Percentiles rank a stretch among this genome's conserved stretches.
Evolutionary conservation across 495 filamentous ascomycete species (phyloP).

Genomic region (Penicillium mononematosum): DNA sequence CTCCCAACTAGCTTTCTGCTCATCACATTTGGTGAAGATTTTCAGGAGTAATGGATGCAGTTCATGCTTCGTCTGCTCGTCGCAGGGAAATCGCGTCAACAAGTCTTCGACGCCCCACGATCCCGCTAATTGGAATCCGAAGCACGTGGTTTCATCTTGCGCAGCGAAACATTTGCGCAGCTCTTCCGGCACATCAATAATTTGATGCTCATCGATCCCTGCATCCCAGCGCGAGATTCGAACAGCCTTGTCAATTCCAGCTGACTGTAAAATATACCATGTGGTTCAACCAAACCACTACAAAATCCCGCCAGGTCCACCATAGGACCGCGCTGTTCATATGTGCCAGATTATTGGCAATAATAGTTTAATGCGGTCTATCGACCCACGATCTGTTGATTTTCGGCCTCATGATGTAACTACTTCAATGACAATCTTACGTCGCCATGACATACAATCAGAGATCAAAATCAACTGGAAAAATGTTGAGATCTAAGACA

Average conservation of each 20-base stretch:
- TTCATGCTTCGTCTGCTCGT: background rate
- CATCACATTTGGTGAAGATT: background rate
- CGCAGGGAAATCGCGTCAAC: too few relatives aligned
- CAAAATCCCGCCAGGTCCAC: background rate
- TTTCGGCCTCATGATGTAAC: constrained; percentile 13
- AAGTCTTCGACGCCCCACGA: background rate
- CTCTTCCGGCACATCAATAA: background rate
- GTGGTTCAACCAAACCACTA: background rate
- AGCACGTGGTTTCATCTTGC: background rate
- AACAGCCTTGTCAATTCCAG: background rate
- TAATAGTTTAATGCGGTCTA: background rate
- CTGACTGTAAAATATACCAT: background rate
- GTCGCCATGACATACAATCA: constrained; percentile 5
- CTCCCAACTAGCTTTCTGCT: background rate
- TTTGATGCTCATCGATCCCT: background rate
- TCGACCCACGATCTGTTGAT: background rate
- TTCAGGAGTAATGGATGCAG: background rate
- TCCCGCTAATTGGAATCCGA: background rate
- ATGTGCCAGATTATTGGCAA: background rate
- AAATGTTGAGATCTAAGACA: too few relatives aligned
- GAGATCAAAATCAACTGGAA: background rate
- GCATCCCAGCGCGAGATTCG: background rate
- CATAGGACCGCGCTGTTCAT: background rate
- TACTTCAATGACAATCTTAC: constrained; percentile 1
- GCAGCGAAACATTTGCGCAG: background rate